Percentiles rank a stretch among this genome's conserved stretches.
phyloP scores from a whole-genome alignment of 1,284 basidiomycete species.

The Cryptococcus neoformans region DNA sequence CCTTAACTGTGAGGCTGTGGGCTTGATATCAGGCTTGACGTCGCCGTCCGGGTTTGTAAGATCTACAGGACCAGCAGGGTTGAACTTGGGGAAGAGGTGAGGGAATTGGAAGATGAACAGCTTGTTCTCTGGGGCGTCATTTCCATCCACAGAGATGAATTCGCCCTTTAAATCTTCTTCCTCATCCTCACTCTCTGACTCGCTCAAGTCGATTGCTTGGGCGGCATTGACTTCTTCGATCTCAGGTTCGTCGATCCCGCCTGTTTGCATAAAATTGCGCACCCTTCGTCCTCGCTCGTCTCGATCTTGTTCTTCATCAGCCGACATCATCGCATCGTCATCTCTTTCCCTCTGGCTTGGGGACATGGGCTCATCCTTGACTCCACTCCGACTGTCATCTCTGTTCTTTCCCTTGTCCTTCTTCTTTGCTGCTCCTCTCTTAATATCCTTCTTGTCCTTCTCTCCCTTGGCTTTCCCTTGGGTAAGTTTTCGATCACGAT shows the following conservation, averaged over 20 bases:
- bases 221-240: conserved; percentile 56
- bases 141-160: conserved; percentile 54
- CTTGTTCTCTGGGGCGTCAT: conserved; percentile 57
- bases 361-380: conserved; percentile 44
- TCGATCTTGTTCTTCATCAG: conserved; percentile 38
- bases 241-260: conserved; percentile 32
- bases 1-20: conserved; percentile 22
- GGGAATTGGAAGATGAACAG: conserved; percentile 94
- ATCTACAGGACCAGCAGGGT: conserved; percentile 27
- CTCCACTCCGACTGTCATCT: conserved; percentile 2
- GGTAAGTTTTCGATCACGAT: conserved; percentile 50
- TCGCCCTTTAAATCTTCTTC: conserved; percentile 80
- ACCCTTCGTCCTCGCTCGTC: conserved; percentile 33
- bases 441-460: conserved; percentile 29
- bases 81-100: conserved; percentile 76
- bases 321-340: conserved; percentile 38
- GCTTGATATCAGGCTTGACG: conserved; percentile 35
- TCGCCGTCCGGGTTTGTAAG: conserved; percentile 27
- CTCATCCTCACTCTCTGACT: conserved; percentile 81
- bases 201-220: conserved; percentile 74
- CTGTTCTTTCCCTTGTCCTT: conserved; percentile 1
- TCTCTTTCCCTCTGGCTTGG: conserved; percentile 30
- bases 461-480: conserved; percentile 39
- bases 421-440: background rate
- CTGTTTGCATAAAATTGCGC: conserved; percentile 13